Percentiles rank a stretch among this genome's conserved stretches.
Conservation (phyloP, 495 filamentous ascomycete genomes). For the Neurospora africana region DNA sequence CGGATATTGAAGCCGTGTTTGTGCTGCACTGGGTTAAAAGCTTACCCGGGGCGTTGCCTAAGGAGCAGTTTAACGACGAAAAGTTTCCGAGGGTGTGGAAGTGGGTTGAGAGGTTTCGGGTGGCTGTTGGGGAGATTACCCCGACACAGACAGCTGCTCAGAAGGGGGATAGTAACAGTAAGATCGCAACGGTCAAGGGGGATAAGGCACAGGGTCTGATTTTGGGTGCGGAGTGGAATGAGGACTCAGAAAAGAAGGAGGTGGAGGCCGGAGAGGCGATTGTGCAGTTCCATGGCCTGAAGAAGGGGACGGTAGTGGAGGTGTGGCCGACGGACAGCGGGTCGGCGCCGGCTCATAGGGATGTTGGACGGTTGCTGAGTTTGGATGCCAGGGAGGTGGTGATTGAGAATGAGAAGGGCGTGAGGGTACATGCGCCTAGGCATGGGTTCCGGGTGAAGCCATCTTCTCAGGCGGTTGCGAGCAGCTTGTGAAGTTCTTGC, state of each 20-base stretch:
- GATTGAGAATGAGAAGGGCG: slow-evolving; percentile 34
- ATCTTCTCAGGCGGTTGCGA: neutral
- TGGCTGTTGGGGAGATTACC: slow-evolving; percentile 10
- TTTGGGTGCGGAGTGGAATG: slow-evolving; percentile 18
- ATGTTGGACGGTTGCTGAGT: slow-evolving; percentile 39
- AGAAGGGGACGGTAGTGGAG: slow-evolving; percentile 38
- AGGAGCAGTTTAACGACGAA: slow-evolving; percentile 26
- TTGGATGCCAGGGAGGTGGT: slow-evolving; percentile 41
- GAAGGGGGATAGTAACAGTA: slow-evolving; percentile 9
- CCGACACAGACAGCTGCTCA: slow-evolving; percentile 2
- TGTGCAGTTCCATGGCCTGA: slow-evolving; percentile 23
- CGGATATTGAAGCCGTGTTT: slow-evolving; percentile 55
- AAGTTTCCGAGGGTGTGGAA: slow-evolving; percentile 43
- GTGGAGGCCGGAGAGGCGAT: slow-evolving; percentile 29
- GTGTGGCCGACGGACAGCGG: slow-evolving; percentile 42
- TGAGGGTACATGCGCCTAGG: slow-evolving; percentile 46
- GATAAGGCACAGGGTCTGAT: slow-evolving; percentile 37
- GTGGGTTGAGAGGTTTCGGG: slow-evolving; percentile 45
- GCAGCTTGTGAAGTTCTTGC: neutral
- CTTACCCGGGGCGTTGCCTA: slow-evolving; percentile 34
- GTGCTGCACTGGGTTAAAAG: slow-evolving; percentile 46
- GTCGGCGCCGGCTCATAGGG: slow-evolving; percentile 42
- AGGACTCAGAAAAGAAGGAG: slow-evolving; percentile 24
- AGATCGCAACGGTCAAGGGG: slow-evolving; percentile 31
- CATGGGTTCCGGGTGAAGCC: slow-evolving; percentile 41